Evolutionary conservation across 768 basidiomycete species (phyloP), one percentile per base, ranked within the genome.

Genomic region (Strobilomyces confusus): DNA sequence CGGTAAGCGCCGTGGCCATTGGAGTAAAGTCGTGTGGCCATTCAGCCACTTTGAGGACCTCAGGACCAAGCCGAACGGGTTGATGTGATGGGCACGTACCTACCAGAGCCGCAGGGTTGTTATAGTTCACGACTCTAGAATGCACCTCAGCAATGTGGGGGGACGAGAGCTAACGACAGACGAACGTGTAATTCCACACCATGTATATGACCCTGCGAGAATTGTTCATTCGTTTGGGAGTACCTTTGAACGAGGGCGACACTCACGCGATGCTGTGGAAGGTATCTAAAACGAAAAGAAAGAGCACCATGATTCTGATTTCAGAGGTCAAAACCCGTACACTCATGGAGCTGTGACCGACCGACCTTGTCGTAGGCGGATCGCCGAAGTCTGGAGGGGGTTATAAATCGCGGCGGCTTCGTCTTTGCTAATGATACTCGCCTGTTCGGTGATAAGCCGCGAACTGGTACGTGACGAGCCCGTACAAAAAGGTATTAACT

Each of bases 21-120:
- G 80, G 77, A 0, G 79, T 80, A 50, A 80, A 77, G 3, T 76
- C 74, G 41, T 79, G 76, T 3, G 75, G 75, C 79, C 80, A 81
- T 20, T 64, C 66, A 48, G 73, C 72, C 33, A 60, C 77, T 78
- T 58, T 1, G 49, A 56, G 4, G 2, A 33, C 33, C 1, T 29
- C 29, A 29, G 29, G 29, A 29, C 6, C 29, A 29, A 9, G 29
- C 29, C 6, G 29, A 29, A 29, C 6, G 29, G 29, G 9, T 29
- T 29, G 5, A 29, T 29, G 5, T 29, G 9, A 29, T 29, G 9
- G 9, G 29, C 9, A 29, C 29, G 9, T 9, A 29, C 29, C 29
- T 29, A 29, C 29, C 6, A 29, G 5, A 7, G 29, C 29, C 1
- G 29, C 5, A 7, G 29, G 29, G 9, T 29, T 29, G 29, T 29